These are phyloP conservation scores for Acacia confusa DNA, from an alignment of 306 rosid genomes.

Conservation along the genomic window DNA sequence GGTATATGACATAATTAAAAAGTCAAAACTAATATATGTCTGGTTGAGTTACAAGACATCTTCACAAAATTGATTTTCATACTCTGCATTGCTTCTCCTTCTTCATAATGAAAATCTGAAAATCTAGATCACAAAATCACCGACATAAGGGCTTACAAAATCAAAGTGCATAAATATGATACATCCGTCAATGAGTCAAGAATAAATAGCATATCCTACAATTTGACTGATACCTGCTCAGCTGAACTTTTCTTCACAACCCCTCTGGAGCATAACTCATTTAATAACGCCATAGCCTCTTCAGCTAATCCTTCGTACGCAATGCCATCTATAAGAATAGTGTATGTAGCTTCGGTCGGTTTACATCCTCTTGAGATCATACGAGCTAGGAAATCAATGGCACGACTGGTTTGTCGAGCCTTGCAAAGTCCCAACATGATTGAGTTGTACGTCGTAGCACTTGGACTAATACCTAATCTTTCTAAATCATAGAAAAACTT, in stretches of 20 bases:
- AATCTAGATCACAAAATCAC: not conserved
- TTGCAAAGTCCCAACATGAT: slow-evolving; percentile 88
- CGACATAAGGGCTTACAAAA: slow-evolving; percentile 1
- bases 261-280: slow-evolving; percentile 70
- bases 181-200: not conserved
- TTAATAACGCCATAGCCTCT: slow-evolving; percentile 77
- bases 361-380: slow-evolving; percentile 79
- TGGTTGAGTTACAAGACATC: not conserved
- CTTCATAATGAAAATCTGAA: not conserved
- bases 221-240: slow-evolving; percentile 61
- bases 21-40: not conserved
- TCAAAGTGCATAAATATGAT: slow-evolving; percentile 24
- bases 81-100: not conserved
- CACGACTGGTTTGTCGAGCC: slow-evolving; percentile 65
- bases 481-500: slow-evolving; percentile 60
- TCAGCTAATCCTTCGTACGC: slow-evolving; percentile 84
- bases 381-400: slow-evolving; percentile 75
- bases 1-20: not conserved
- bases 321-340: slow-evolving; percentile 87
- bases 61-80: slow-evolving; percentile 1
- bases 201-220: slow-evolving; percentile 36
- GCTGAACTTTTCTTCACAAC: slow-evolving; percentile 80
- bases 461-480: slow-evolving; percentile 59
- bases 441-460: slow-evolving; percentile 63
- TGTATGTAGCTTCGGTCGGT: slow-evolving; percentile 87